phyloP scores from a whole-genome alignment of 768 basidiomycete genomes.

The Termitomyces sp. region DNA sequence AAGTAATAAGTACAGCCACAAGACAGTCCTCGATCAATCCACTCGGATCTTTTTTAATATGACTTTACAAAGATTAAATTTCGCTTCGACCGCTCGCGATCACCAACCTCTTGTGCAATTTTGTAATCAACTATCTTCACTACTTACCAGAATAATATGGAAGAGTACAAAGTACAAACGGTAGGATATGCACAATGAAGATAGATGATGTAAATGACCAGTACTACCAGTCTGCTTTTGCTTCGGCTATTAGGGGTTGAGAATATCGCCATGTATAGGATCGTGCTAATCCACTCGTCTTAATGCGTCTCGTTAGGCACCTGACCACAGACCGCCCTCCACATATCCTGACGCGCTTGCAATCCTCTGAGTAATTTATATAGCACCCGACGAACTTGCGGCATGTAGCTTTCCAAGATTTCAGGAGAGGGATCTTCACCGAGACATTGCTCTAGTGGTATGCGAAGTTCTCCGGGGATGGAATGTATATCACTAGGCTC shows the following conservation, averaged over 20 bases:
- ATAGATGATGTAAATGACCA: not conserved
- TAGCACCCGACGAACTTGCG: slow-evolving; percentile 76
- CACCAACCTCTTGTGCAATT: too few species aligned
- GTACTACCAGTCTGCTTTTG: not conserved
- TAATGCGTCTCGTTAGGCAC: slow-evolving; percentile 1
- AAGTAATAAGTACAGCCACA: not conserved
- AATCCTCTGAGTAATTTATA: slow-evolving; percentile 80
- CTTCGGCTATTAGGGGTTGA: not conserved
- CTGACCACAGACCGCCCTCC: slow-evolving; percentile 21
- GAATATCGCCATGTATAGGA: not conserved
- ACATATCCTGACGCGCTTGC: slow-evolving; percentile 62
- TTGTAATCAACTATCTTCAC: not conserved
- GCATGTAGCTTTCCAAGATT: slow-evolving; percentile 72
- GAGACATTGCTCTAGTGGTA: slow-evolving; percentile 55
- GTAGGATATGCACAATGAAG: not conserved
- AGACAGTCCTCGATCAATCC: not conserved
- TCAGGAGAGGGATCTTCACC: slow-evolving; percentile 77
- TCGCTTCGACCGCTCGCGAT: not conserved
- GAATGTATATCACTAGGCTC: slow-evolving; percentile 52
- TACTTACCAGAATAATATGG: not conserved
- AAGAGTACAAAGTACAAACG: not conserved
- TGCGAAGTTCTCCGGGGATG: slow-evolving; percentile 56
- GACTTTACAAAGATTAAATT: not conserved
- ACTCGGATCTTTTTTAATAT: not conserved
- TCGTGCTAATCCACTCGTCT: not conserved